phyloP scores from a whole-genome alignment of 2,329 filamentous ascomycete species.

The Thelonectria rubi region DNA sequence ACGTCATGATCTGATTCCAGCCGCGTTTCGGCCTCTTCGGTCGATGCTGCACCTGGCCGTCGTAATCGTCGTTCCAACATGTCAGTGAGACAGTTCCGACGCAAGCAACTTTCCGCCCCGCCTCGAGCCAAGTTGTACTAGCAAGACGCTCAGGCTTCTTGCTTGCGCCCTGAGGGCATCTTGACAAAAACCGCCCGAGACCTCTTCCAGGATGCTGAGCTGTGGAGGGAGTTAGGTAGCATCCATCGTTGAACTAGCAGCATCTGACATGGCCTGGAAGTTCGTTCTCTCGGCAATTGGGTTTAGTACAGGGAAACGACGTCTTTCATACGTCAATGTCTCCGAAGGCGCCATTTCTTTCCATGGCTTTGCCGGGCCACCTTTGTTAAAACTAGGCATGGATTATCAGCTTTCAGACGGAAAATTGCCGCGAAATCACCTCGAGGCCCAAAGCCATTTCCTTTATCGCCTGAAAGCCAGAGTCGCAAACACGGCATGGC shows the following conservation, averaged over 20 bases:
- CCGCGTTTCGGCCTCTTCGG: conserved; percentile 17
- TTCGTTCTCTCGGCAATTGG: conserved; percentile 1
- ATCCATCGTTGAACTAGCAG: background rate
- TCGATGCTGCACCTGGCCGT: conserved; percentile 18
- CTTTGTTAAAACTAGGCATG: no score
- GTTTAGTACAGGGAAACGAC: background rate
- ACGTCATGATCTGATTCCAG: conserved; percentile 19
- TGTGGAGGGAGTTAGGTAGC: background rate
- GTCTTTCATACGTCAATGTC: background rate
- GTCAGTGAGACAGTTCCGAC: conserved; percentile 19
- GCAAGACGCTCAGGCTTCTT: conserved; percentile 4
- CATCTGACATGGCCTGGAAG: background rate
- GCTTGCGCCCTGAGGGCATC: background rate
- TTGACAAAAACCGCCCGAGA: background rate
- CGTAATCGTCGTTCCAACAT: conserved; percentile 14
- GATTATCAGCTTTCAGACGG: no score
- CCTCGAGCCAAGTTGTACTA: background rate
- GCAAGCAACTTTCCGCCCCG: background rate
- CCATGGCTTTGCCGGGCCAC: no score
- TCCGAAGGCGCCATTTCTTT: background rate
- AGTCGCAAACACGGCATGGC: no score
- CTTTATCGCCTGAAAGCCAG: no score
- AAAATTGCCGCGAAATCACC: no score
- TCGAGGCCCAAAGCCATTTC: no score
- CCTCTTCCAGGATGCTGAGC: background rate